Base-by-base conservation (phyloP, 768 basidiomycete genomes). In the Naganishia vishniacii region DNA sequence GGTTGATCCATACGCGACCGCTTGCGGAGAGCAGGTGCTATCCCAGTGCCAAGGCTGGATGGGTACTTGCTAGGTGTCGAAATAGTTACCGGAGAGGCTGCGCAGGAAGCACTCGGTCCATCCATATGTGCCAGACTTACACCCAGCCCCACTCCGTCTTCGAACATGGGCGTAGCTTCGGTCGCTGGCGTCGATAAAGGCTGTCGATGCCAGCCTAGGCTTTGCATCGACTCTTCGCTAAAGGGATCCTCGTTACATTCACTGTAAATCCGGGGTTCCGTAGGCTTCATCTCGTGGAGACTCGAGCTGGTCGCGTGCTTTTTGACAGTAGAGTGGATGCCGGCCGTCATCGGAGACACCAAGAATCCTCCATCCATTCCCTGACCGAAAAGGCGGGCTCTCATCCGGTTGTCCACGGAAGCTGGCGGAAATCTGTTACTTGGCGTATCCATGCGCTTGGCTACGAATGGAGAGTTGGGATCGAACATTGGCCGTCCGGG, bases 321-420 rank as follows among this genome's bases (percentile, higher is more conserved):
- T 26, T 56, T 56, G 37, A 40, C 37, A 34, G 53, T 56, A 5
- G 53, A 56, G 25, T 40, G 32, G 34, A 56, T 23, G 4, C 53
- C 53, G 12, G 53, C 53, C 11, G 53, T 56, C 53, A 56, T 56
- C 15, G 73, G 73, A 26, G 65, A 67, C 23, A 71, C 70, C 48
- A 74, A 66, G 64, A 65, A 74, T 1, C 71, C 73, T 12, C 73
- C 73, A 49, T 72, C 67, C 37, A 49, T 63, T 1, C 73, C 73
- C 26, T 71, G 68, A 13, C 73, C 73, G 66, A 69, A 67, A n/a
- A 74, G 48, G 31, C 65, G 63, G 9, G 67, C 69, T 59, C 69
- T 66, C 62, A 74, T 66, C 32, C 71, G 16, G 0, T 66, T 70
- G 41, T 74, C 71, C 16, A 65, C 61, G 28, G 62, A 47, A 13